These are phyloP conservation scores for Kwoniella sp. DNA, from an alignment of 768 basidiomycete genomes.

Conservation along the genomic window DNA sequence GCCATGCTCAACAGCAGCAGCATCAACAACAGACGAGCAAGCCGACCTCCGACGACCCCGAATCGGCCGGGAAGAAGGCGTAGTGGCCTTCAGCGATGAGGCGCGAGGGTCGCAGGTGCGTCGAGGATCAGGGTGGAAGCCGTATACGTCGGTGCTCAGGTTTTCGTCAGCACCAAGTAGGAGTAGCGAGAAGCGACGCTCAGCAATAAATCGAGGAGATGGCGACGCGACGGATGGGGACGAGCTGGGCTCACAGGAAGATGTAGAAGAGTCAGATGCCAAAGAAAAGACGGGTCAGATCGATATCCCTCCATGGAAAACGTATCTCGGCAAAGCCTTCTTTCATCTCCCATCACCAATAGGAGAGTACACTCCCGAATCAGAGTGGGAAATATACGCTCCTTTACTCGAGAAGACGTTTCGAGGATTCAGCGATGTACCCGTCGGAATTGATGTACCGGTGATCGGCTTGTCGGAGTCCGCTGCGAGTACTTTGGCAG, in stretches of 20 bases:
- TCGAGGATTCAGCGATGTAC: constrained; percentile 22
- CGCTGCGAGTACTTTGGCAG: neutral
- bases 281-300: too few relatives aligned
- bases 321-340: constrained; percentile 28
- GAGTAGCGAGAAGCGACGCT: neutral
- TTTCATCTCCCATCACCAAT: constrained; percentile 31
- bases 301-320: constrained; percentile 45
- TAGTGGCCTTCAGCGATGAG: neutral
- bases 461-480: constrained; percentile 18
- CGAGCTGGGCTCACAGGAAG: neutral
- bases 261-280: neutral
- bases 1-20: constrained; percentile 9
- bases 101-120: too few relatives aligned
- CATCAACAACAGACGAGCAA: neutral
- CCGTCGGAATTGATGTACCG: constrained; percentile 27
- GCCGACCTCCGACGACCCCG: constrained; percentile 1
- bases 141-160: constrained; percentile 32
- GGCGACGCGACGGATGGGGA: neutral
- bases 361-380: constrained; percentile 30
- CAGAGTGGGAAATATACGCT: constrained; percentile 22
- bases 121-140: constrained; percentile 12
- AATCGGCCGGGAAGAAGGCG: neutral
- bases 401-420: constrained; percentile 24
- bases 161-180: constrained; percentile 6
- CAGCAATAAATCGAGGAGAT: neutral